Conservation (phyloP, 2,329 filamentous ascomycete species). For the Fusarium sp. region DNA sequence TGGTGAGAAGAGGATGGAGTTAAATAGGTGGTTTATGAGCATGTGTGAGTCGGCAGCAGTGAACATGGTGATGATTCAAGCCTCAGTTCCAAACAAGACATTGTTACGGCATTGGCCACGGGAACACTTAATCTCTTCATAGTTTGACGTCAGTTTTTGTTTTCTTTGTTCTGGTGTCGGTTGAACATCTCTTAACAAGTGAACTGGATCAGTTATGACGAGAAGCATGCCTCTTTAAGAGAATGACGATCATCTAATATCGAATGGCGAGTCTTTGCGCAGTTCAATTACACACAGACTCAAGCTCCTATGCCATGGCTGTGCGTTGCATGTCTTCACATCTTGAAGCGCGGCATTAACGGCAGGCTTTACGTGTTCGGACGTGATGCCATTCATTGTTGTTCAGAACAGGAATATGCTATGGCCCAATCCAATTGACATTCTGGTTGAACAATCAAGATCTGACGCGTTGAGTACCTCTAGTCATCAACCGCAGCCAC, state of each 20-base stretch:
- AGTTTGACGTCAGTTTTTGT: background rate
- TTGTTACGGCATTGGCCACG: background rate
- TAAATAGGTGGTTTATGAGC: background rate
- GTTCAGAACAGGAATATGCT: background rate
- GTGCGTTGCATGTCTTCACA: background rate
- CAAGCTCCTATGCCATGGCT: background rate
- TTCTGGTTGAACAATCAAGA: too few species aligned
- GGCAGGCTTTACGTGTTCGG: background rate
- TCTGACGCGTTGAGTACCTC: background rate
- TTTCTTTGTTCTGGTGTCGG: background rate
- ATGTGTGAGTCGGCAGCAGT: background rate
- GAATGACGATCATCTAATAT: background rate
- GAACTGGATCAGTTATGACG: too few species aligned
- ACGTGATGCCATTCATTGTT: background rate
- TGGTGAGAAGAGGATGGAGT: background rate
- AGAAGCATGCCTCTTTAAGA: background rate
- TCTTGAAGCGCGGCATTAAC: background rate
- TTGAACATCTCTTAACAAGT: background rate
- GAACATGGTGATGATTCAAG: background rate
- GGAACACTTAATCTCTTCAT: background rate
- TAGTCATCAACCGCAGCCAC: background rate
- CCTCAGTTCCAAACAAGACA: background rate
- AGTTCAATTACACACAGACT: background rate
- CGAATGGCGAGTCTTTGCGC: too few species aligned
- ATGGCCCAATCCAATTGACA: background rate